Evolutionary conservation across 2,329 filamentous ascomycete genomes (phyloP), one percentile per base, ranked within the genome.

Genomic region (Alternaria sp.): DNA sequence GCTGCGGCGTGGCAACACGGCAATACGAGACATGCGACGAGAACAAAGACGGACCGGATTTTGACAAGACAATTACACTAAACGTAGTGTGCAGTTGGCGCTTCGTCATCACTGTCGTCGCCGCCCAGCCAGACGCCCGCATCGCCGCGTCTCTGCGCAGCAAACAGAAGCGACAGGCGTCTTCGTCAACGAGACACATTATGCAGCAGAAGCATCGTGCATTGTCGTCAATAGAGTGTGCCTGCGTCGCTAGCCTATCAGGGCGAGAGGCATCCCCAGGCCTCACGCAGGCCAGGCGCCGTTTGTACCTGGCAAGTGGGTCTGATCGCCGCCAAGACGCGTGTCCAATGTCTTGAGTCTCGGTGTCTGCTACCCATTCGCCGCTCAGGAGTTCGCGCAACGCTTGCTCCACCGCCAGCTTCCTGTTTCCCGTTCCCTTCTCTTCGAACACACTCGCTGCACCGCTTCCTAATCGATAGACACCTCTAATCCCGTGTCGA

Each of bases 1-100:
- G 61, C 60, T 69, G 36, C 36, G 63, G 63, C 58, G 62, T 69
- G 69, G 68, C 69, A 67, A 70, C 65, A 65, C 59, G 60, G 40
- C 45, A 56, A 55, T 52, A 54, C 51, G 63, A 30, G 63, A 30
- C 63, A 21, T 44, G 28, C 36, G 25, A 23, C 46, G 15, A 32
- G 43, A 36, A 56, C 54, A 52, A 47, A 43, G 54, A 64, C 59
- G 67, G 60, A 32, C 23, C 43, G 30, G 56, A 25, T 43, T 40
- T 51, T 19, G 36, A 40, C 26, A 44, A 23, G 12, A 52, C 28
- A 44, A 44, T 26, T 21, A 25, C 60, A 62, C 49, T 58, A 62
- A 56, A 63, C 43, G 58, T 49, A 62, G 57, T 57, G 17, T 64
- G 60, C 9, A 25, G 13, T 30, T 25, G 44, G 40, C 54, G 58